Conservation (phyloP, 148 eudicot species). For the Rhododendron simsii region DNA sequence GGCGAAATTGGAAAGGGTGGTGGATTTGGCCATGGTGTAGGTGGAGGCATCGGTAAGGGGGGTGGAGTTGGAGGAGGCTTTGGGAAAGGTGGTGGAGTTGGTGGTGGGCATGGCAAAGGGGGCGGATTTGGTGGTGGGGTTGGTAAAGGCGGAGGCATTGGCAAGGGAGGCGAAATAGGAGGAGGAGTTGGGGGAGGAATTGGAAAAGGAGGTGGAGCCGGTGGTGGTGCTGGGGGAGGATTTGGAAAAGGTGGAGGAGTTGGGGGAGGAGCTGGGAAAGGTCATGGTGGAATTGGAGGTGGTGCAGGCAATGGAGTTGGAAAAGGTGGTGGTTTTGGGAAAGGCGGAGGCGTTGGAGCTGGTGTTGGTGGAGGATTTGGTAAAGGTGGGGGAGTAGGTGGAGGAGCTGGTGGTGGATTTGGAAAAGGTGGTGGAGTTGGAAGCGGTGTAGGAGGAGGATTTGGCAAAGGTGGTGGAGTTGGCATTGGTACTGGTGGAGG, state of each 20-base stretch:
- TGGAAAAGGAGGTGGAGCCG: constrained; percentile 12
- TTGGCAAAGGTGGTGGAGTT: background rate
- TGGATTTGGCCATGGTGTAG: background rate
- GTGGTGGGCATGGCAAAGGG: constrained; percentile 6
- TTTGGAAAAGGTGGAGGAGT: constrained; percentile 13
- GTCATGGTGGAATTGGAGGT: constrained; percentile 10
- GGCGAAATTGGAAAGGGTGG: background rate
- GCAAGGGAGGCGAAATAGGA: constrained; percentile 7
- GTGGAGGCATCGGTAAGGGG: constrained; percentile 8
- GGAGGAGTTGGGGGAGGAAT: constrained; percentile 1
- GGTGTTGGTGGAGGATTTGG: background rate
- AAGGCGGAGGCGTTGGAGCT: constrained; percentile 8
- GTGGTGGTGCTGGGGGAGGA: constrained; percentile 19
- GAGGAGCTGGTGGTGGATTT: background rate
- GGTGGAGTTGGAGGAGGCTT: background rate
- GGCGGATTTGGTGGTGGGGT: constrained; percentile 1
- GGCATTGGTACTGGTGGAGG: background rate
- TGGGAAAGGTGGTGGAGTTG: background rate
- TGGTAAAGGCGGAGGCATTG: constrained; percentile 4
- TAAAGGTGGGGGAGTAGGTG: background rate
- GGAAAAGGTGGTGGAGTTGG: background rate
- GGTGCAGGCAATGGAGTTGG: constrained; percentile 12
- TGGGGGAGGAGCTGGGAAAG: constrained; percentile 1
- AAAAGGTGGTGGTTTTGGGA: constrained; percentile 14
- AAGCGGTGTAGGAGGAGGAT: background rate